Conservation (phyloP, 768 basidiomycete species). For the Kwoniella bestiolae region DNA sequence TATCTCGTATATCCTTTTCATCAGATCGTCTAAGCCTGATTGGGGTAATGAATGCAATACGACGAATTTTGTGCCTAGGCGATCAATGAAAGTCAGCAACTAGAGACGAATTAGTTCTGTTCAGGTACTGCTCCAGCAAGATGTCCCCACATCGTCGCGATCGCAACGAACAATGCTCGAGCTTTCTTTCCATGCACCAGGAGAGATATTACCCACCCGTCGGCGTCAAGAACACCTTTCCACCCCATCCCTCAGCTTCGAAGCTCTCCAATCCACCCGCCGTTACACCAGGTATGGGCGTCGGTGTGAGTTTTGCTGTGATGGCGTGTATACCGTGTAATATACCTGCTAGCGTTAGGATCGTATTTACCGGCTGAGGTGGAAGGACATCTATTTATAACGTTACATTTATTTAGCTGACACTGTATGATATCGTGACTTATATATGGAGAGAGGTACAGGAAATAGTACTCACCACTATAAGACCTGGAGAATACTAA, state of each 20-base stretch:
- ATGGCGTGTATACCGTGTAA: slow-evolving; percentile 99
- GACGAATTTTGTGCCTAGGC: slow-evolving; percentile 90
- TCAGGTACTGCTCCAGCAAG: too few species aligned
- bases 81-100: not conserved
- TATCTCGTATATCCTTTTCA: slow-evolving; percentile 87
- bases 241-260: slow-evolving; percentile 93
- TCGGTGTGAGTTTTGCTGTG: slow-evolving; percentile 85
- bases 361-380: slow-evolving; percentile 69
- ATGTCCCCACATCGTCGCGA: not conserved
- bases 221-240: slow-evolving; percentile 83
- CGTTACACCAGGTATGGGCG: slow-evolving; percentile 43
- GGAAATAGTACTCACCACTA: slow-evolving; percentile 65
- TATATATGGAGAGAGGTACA: not conserved
- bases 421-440: not conserved
- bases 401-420: not conserved
- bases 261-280: slow-evolving; percentile 70
- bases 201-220: slow-evolving; percentile 78
- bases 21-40: slow-evolving; percentile 68
- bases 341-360: slow-evolving; percentile 90
- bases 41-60: slow-evolving; percentile 76
- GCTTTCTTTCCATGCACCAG: not conserved
- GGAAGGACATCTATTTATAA: slow-evolving; percentile 78
- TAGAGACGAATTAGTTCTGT: too few species aligned
- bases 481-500: slow-evolving; percentile 92
- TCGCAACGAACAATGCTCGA: not conserved